Base-by-base conservation (phyloP, 139 green algal genomes). In the Asterochloris sp. region DNA sequence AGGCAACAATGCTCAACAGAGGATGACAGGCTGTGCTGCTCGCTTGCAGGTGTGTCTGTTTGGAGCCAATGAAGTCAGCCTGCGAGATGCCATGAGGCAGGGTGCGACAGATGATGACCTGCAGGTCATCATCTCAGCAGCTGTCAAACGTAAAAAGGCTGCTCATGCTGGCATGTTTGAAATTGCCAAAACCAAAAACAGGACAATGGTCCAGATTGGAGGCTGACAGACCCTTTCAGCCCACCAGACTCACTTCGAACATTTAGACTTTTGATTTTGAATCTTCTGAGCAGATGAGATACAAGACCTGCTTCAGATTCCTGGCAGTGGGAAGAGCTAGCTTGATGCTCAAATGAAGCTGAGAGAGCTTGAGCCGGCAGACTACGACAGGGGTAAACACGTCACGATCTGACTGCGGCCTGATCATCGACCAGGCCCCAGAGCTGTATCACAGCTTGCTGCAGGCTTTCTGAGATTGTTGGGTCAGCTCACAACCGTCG, bases 131-230 rank as follows among this genome's bases (percentile, higher is more conserved):
- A 96, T 99, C 62, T 87, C 82, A 16, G 92, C 88, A 11, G 97
- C 97, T 15, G 92, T 99, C 24, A 80, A 94, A 13, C 85, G 94
- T 29, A 99, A 99, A 88, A 94, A 93, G 81, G 93, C 96, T 17
- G 91, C 89, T 16, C 96, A 99, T 80, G 96, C 96, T 6, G 94
- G 97, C 47, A 98, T 99, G 97, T 91, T 95, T 83, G 91, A 96
- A 84, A 84, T 99, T 15, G 91, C 93, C 12, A 80, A 79, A n/a
- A 90, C 89, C 0, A 84, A 87, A 17, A 99, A 99, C 87, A 85
- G 97, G 47, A 89, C 95, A 23, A 99, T 99, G 97, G 96, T 99
- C 62, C 94, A 95, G 26, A 99, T 99, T 82, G 97, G 97, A 16
- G 97, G 97, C 0, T 99, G 84, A 94, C 2, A 26, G 60, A 76